phyloP scores from a whole-genome alignment of 257 asterid genomes.

The Sherardia arvensis region DNA sequence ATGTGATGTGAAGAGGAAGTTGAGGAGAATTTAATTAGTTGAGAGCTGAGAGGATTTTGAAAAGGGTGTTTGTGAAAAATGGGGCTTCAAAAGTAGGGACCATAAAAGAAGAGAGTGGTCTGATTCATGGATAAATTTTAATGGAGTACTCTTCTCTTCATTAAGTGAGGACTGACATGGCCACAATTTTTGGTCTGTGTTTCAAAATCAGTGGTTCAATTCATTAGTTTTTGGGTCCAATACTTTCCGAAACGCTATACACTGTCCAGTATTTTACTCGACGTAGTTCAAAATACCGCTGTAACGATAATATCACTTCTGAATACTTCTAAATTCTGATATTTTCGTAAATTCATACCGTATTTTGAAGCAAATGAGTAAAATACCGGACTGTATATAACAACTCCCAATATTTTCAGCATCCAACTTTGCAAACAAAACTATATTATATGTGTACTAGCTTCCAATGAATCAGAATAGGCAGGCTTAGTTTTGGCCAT shows the following conservation, averaged over 20 bases:
- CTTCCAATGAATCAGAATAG: conserved; percentile 6
- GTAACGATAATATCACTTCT: too few species aligned
- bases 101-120: conserved; percentile 25
- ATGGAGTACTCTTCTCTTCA: conserved; percentile 4
- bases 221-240: conserved; percentile 10
- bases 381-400: too few species aligned
- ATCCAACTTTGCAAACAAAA: conserved; percentile 1
- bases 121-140: conserved; percentile 25
- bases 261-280: too few species aligned
- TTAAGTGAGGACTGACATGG: conserved; percentile 32
- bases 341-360: too few species aligned
- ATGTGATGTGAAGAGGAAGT: conserved; percentile 6
- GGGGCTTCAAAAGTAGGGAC: conserved; percentile 20
- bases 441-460: background rate
- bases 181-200: conserved; percentile 31
- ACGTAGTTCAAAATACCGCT: too few species aligned
- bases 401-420: too few species aligned
- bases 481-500: background rate
- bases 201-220: conserved; percentile 14
- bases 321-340: too few species aligned
- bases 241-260: too few species aligned
- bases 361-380: too few species aligned
- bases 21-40: background rate
- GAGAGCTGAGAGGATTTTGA: background rate
- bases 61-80: conserved; percentile 1